A percentile compares a stretch with the other conserved stretches of the same genome.
These are phyloP conservation scores for Dunaliella primolecta DNA, from an alignment of 139 green algal species.

Conservation along the genomic window DNA sequence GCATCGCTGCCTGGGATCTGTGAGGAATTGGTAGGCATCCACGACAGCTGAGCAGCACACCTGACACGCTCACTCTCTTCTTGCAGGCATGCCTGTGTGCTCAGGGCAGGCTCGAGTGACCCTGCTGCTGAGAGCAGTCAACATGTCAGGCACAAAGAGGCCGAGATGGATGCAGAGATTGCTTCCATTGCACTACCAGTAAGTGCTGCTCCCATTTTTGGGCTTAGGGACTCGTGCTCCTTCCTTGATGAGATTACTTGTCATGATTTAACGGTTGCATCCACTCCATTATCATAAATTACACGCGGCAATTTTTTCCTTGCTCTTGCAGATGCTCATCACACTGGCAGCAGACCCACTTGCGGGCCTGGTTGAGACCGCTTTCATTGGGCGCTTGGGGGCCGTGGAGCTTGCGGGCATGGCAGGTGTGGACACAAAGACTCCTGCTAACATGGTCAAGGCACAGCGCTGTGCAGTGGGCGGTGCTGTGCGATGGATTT, in stretches of 20 bases:
- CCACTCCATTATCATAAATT: no score
- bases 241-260: no score
- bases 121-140: not conserved
- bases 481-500: not conserved
- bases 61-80: not conserved
- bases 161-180: conserved; percentile 43
- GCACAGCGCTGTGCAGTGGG: no score
- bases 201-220: no score
- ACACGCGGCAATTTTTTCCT: no score
- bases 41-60: no score
- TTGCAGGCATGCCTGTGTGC: not conserved
- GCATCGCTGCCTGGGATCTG: no score
- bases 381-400: conserved; percentile 64
- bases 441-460: no score
- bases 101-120: not conserved
- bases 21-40: no score
- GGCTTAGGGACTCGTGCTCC: no score
- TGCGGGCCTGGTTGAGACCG: conserved; percentile 65
- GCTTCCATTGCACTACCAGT: conserved; percentile 55
- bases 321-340: conserved; percentile 50
- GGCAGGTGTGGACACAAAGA: no score
- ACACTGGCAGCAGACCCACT: conserved; percentile 71
- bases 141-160: not conserved
- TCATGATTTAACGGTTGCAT: no score
- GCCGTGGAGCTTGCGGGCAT: conserved; percentile 39